Conservation (phyloP, 345 rosid species). For the Euphorbia tirucalli region DNA sequence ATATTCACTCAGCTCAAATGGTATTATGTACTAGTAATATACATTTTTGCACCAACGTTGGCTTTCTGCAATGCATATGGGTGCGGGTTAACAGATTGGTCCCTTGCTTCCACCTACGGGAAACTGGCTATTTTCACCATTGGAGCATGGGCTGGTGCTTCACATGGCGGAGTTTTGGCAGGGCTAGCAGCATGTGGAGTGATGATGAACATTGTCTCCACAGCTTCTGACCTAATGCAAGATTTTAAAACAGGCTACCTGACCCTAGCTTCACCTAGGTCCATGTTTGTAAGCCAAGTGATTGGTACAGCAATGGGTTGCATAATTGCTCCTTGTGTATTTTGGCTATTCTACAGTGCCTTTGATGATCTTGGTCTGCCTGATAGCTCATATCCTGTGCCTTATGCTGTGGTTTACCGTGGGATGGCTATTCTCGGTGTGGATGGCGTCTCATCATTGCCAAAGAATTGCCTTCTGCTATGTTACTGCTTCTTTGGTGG, state of each 20-base stretch:
- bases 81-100: conserved; percentile 14
- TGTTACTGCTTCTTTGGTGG: conserved; percentile 9
- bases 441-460: conserved; percentile 4
- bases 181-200: conserved; percentile 16
- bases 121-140: conserved; percentile 14
- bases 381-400: conserved; percentile 7
- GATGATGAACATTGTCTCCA: conserved; percentile 13
- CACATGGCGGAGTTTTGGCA: conserved; percentile 6
- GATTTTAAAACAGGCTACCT: conserved; percentile 13
- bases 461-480: conserved; percentile 7
- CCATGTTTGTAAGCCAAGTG: conserved; percentile 14
- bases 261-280: conserved; percentile 9
- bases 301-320: conserved; percentile 13
- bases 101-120: conserved; percentile 6
- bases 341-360: conserved; percentile 12
- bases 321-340: conserved; percentile 8
- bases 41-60: conserved; percentile 2
- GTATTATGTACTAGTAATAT: conserved; percentile 10
- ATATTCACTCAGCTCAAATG: conserved; percentile 14
- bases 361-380: conserved; percentile 8
- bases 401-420: conserved; percentile 5
- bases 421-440: conserved; percentile 11
- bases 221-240: conserved; percentile 15
- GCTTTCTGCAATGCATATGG: conserved; percentile 16
- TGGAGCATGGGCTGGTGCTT: conserved; percentile 13